Evolutionary conservation across 768 basidiomycete genomes (phyloP).

Genomic region (Xerocomus spinulosus): DNA sequence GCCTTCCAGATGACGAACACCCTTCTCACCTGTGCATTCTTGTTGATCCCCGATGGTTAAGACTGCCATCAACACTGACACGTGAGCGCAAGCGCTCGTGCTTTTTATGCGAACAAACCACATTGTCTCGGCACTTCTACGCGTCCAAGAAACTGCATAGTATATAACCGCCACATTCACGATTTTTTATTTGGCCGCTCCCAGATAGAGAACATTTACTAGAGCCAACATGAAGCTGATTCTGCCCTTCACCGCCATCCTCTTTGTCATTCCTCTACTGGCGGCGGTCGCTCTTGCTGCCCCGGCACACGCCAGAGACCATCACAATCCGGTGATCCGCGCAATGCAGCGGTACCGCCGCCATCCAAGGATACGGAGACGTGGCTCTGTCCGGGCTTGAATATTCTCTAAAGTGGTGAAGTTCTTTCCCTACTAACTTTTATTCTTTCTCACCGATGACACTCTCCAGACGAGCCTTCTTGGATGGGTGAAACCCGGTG

Average conservation of each 20-base stretch:
- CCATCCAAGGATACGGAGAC: not conserved
- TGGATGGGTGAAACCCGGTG: too few species aligned
- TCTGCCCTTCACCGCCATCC: not conserved
- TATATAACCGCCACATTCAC: slow-evolving; percentile 12
- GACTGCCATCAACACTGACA: not conserved
- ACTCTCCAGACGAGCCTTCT: slow-evolving; percentile 1
- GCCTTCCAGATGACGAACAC: not conserved
- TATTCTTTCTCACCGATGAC: not conserved
- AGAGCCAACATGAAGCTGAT: slow-evolving; percentile 4
- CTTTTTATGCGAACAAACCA: too few species aligned
- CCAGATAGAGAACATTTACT: too few species aligned
- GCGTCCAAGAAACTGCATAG: too few species aligned
- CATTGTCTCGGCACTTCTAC: not conserved
- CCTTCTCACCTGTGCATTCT: not conserved
- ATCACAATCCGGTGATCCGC: not conserved
- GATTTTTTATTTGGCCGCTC: too few species aligned
- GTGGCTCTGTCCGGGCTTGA: not conserved
- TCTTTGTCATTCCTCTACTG: slow-evolving; percentile 2
- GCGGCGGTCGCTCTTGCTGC: not conserved
- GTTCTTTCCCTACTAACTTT: not conserved
- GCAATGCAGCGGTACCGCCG: not conserved
- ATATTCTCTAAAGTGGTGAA: not conserved
- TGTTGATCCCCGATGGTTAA: not conserved
- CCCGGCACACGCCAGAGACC: not conserved
- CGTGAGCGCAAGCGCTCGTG: too few species aligned